These are phyloP conservation scores for Usnea hakonensis DNA, from an alignment of 495 filamentous ascomycete genomes.

Conservation along the genomic window DNA sequence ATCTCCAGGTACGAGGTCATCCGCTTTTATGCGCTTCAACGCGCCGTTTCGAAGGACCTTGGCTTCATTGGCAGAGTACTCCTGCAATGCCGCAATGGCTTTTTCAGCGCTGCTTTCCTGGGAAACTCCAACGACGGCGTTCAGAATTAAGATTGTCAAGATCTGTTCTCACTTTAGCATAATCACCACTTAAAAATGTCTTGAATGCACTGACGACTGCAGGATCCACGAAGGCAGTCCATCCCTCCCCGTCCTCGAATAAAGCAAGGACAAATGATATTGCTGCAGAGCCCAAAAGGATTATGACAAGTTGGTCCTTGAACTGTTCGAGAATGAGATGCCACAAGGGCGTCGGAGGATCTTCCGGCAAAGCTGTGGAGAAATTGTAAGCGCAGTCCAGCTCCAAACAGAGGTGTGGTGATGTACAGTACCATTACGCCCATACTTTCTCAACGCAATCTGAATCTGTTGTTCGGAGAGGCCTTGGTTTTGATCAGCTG, in stretches of 20 bases:
- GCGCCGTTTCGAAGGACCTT: slow-evolving; percentile 80
- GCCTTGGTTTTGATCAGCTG: slow-evolving; percentile 57
- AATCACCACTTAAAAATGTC: not conserved
- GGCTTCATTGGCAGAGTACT: slow-evolving; percentile 98
- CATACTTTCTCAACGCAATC: slow-evolving; percentile 57
- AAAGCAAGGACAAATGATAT: slow-evolving; percentile 91
- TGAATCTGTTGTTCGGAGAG: slow-evolving; percentile 63
- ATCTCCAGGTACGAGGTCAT: slow-evolving; percentile 94
- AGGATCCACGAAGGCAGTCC: slow-evolving; percentile 98
- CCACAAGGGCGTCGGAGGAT: slow-evolving; percentile 96
- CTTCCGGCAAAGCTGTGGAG: slow-evolving; percentile 76
- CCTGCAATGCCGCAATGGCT: slow-evolving; percentile 94
- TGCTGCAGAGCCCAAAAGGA: slow-evolving; percentile 86
- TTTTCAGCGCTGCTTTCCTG: slow-evolving; percentile 99
- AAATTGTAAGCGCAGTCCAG: slow-evolving; percentile 5
- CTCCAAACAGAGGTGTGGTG: not conserved
- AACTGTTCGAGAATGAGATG: slow-evolving; percentile 96
- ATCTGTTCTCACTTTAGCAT: slow-evolving; percentile 50
- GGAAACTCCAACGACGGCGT: slow-evolving; percentile 93
- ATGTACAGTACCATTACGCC: slow-evolving; percentile 67
- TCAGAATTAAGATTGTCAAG: slow-evolving; percentile 92
- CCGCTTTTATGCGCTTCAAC: slow-evolving; percentile 72
- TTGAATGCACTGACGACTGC: slow-evolving; percentile 59
- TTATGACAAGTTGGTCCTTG: slow-evolving; percentile 97
- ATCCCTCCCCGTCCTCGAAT: slow-evolving; percentile 85